Conservation (phyloP, 2,329 filamentous ascomycete genomes). For the Aureobasidium sp. region DNA sequence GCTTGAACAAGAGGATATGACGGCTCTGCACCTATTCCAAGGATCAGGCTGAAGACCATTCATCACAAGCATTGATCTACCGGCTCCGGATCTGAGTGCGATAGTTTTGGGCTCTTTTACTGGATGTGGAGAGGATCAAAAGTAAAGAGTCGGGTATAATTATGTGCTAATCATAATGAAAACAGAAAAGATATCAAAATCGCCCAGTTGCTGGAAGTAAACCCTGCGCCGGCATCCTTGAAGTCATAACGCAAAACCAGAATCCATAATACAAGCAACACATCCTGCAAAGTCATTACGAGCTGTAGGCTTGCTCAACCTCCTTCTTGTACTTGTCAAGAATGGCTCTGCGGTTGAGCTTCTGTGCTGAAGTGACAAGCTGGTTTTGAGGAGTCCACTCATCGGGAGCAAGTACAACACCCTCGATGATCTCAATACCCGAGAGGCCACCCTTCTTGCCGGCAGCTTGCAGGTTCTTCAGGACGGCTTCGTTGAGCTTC, state of each 20-base stretch:
- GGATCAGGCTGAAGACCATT: too few relatives aligned
- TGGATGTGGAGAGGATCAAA: background rate
- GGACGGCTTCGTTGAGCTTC: conserved; percentile 55
- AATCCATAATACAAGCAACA: background rate
- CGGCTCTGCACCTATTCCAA: too few relatives aligned
- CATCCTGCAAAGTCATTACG: background rate
- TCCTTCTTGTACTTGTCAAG: conserved; percentile 44
- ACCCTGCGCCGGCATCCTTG: conserved; percentile 8
- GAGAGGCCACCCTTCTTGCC: conserved; percentile 59
- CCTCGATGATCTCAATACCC: conserved; percentile 65
- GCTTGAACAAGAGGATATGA: too few relatives aligned
- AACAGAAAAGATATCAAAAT: conserved; percentile 7
- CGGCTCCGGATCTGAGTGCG: background rate
- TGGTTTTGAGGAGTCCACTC: conserved; percentile 80
- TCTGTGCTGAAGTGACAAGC: conserved; percentile 45
- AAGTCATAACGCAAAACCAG: background rate
- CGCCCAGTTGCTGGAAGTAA: conserved; percentile 1
- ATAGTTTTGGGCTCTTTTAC: too few relatives aligned
- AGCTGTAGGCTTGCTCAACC: conserved; percentile 38
- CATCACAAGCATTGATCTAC: background rate
- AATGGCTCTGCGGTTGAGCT: conserved; percentile 44
- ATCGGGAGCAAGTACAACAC: conserved; percentile 71
- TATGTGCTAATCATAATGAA: conserved; percentile 12
- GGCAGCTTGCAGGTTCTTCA: conserved; percentile 60
- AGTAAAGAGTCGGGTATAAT: conserved; percentile 13